phyloP scores from a whole-genome alignment of 768 basidiomycete genomes.

The Sutorius australiensis region DNA sequence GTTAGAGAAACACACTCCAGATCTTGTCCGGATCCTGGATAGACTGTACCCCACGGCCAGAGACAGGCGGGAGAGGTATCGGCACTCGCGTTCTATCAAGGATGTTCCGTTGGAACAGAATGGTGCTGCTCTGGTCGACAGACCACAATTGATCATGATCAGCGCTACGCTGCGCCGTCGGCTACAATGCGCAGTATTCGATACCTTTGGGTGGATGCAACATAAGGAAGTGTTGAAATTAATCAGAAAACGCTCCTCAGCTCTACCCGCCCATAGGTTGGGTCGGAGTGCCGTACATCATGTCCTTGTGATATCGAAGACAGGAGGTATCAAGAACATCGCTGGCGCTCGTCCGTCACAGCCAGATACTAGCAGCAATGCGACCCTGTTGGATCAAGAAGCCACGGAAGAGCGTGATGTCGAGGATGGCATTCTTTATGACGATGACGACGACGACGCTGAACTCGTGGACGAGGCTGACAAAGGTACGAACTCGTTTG shows the following conservation, averaged over 20 bases:
- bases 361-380: neutral
- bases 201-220: constrained; percentile 58
- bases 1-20: constrained; percentile 51
- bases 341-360: constrained; percentile 36
- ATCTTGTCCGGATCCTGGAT: constrained; percentile 58
- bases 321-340: constrained; percentile 52
- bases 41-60: constrained; percentile 44
- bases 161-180: constrained; percentile 67
- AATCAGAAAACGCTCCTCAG: constrained; percentile 24
- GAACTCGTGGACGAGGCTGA: constrained; percentile 19
- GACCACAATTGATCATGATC: constrained; percentile 61
- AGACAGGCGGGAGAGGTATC: neutral
- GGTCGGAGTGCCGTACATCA: constrained; percentile 42
- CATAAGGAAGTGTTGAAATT: constrained; percentile 35
- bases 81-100: neutral
- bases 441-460: constrained; percentile 20
- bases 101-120: constrained; percentile 10
- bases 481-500: constrained; percentile 15
- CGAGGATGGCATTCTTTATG: constrained; percentile 23
- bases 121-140: constrained; percentile 12
- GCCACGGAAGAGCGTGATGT: neutral
- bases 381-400: neutral
- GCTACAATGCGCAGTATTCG: constrained; percentile 38
- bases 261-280: constrained; percentile 26
- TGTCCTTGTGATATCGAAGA: constrained; percentile 57